A percentile compares a stretch with the other conserved stretches of the same genome.
Evolutionary conservation across 2,329 filamentous ascomycete species (phyloP).

Genomic region (Cryphonectria carpinicola): DNA sequence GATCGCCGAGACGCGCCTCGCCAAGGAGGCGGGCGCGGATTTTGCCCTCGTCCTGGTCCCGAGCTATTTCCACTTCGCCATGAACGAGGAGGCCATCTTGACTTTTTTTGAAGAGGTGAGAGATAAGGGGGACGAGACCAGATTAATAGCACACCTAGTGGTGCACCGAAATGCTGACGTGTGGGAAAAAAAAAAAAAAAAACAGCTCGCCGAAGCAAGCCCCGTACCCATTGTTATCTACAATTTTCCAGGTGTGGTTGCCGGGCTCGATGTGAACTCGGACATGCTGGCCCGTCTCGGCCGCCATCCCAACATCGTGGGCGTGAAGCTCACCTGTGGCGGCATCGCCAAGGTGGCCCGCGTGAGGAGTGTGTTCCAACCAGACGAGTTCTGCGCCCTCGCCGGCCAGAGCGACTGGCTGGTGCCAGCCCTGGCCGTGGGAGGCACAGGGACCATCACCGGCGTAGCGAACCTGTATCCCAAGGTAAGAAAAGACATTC

Average conservation of each 20-base stretch:
- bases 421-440: conserved; percentile 59
- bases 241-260: conserved; percentile 71
- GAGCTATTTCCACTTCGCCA: conserved; percentile 71
- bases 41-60: conserved; percentile 70
- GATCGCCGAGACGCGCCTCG: conserved; percentile 66
- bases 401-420: conserved; percentile 75
- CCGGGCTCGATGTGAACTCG: conserved; percentile 70
- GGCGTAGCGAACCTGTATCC: conserved; percentile 65
- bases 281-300: conserved; percentile 64
- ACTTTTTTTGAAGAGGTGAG: conserved; percentile 61
- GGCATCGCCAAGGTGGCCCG: conserved; percentile 71
- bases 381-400: conserved; percentile 65
- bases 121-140: neutral
- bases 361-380: conserved; percentile 50
- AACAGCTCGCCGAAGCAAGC: conserved; percentile 57
- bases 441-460: conserved; percentile 61
- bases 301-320: conserved; percentile 67
- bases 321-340: conserved; percentile 73
- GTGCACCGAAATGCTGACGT: neutral
- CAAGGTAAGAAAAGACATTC: conserved; percentile 32
- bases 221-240: conserved; percentile 70
- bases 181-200: neutral
- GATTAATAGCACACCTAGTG: neutral
- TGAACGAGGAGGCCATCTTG: conserved; percentile 61
- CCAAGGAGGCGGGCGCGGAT: conserved; percentile 66